Evolutionary conservation across 176 grass and related monocot species (phyloP).

Genomic region (Dactylis glomerata): DNA sequence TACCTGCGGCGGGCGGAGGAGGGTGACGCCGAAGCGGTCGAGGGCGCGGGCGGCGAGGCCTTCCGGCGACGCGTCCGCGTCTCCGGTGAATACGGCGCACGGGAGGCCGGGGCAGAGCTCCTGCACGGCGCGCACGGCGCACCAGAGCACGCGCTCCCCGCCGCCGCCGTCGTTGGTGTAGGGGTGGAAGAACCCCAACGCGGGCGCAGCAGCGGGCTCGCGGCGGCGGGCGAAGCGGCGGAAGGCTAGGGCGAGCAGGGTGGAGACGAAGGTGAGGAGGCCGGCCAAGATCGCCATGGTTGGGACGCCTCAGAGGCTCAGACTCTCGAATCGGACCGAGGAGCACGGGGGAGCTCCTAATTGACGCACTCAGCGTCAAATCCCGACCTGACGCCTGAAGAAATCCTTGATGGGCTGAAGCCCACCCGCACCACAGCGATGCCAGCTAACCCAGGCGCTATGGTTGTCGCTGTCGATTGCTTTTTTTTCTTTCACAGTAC

Average conservation of each 20-base stretch:
- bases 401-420: too few species aligned
- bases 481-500: too few species aligned
- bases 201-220: background rate
- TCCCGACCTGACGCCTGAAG: too few species aligned
- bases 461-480: too few species aligned
- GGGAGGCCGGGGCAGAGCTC: conserved; percentile 62
- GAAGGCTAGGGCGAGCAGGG: conserved; percentile 19
- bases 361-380: too few species aligned
- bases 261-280: conserved; percentile 28
- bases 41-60: conserved; percentile 48
- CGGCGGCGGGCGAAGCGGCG: conserved; percentile 6
- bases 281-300: conserved; percentile 51
- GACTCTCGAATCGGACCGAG: background rate
- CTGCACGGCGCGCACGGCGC: conserved; percentile 78
- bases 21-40: conserved; percentile 72
- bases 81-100: conserved; percentile 73
- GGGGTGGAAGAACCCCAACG: conserved; percentile 75
- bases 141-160: conserved; percentile 94
- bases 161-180: conserved; percentile 96
- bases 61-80: conserved; percentile 65
- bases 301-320: background rate
- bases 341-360: too few species aligned
- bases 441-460: too few species aligned
- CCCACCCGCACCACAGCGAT: too few species aligned
- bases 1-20: conserved; percentile 67